Conservation (phyloP, 331 rosid genomes). For the Pyrus hybrid region DNA sequence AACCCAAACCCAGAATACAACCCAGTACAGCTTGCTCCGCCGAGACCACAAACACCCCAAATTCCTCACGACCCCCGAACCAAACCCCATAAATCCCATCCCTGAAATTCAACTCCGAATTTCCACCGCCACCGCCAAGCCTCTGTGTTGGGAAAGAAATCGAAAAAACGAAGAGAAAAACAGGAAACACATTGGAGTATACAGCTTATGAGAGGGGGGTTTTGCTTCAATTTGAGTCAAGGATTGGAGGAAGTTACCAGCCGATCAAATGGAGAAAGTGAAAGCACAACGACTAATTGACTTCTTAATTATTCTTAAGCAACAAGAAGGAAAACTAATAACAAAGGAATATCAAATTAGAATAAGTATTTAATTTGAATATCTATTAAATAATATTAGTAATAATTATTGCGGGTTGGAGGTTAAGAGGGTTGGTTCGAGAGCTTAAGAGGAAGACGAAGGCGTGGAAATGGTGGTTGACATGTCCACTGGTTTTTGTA, state of each 20-base stretch:
- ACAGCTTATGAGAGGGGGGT: slow-evolving; percentile 25
- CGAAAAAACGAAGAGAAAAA: slow-evolving; percentile 20
- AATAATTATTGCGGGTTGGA: not conserved
- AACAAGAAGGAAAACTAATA: not conserved
- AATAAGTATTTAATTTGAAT: not conserved
- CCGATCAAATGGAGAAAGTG: slow-evolving; percentile 59
- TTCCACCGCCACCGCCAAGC: slow-evolving; percentile 15
- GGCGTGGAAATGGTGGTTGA: not conserved
- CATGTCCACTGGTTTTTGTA: not conserved
- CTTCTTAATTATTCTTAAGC: slow-evolving; percentile 29
- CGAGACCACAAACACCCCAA: slow-evolving; percentile 25
- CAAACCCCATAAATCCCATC: slow-evolving; percentile 25
- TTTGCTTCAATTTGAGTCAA: slow-evolving; percentile 75
- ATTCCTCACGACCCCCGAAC: slow-evolving; percentile 32
- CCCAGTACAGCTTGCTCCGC: slow-evolving; percentile 27
- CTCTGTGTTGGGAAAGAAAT: slow-evolving; percentile 24
- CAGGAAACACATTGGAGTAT: slow-evolving; percentile 29
- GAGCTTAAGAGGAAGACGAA: not conserved
- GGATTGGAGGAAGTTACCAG: slow-evolving; percentile 33
- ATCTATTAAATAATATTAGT: not conserved
- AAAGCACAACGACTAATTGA: slow-evolving; percentile 73
- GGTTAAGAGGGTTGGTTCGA: not conserved
- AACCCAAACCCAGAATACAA: slow-evolving; percentile 38
- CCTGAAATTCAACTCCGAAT: slow-evolving; percentile 41
- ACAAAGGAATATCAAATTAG: not conserved